Conservation (phyloP, 257 asterid genomes). For the Galeopsis tetrahit region DNA sequence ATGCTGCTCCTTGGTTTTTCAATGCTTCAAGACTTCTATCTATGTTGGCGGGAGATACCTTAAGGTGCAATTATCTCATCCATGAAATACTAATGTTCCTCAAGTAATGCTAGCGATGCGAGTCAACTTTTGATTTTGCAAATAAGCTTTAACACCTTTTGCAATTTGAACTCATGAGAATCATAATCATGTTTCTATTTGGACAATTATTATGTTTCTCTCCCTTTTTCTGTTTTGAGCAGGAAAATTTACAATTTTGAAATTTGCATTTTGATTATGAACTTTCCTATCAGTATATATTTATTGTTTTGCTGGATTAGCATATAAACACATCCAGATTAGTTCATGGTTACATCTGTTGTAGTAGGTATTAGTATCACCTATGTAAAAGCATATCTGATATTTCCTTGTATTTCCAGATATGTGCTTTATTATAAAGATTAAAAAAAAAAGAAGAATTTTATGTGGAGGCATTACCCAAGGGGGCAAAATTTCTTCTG, state of each 20-base stretch:
- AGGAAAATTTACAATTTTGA: background rate
- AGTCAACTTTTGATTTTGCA: constrained; percentile 15
- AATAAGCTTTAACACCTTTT: background rate
- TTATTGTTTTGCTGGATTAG: background rate
- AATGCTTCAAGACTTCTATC: constrained; percentile 65
- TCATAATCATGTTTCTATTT: background rate
- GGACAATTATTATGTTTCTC: background rate
- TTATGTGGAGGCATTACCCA: no score
- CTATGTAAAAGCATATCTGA: background rate
- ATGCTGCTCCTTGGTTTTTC: constrained; percentile 61
- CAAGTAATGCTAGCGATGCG: constrained; percentile 4
- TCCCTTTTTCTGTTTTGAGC: background rate
- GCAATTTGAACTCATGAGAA: constrained; percentile 2
- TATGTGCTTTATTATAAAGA: no score
- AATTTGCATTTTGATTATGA: background rate
- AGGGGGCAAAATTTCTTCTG: background rate
- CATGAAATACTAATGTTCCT: constrained; percentile 12
- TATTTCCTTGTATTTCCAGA: background rate
- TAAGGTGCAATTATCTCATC: constrained; percentile 56
- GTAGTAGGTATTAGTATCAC: constrained; percentile 8
- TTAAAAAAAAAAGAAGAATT: no score
- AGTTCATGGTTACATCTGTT: background rate
- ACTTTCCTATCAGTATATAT: constrained; percentile 10
- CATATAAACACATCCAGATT: background rate
- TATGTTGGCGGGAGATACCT: constrained; percentile 96